These are phyloP conservation scores for Colletotrichum nymphaeae DNA, from an alignment of 2,329 filamentous ascomycete genomes.

Conservation along the genomic window DNA sequence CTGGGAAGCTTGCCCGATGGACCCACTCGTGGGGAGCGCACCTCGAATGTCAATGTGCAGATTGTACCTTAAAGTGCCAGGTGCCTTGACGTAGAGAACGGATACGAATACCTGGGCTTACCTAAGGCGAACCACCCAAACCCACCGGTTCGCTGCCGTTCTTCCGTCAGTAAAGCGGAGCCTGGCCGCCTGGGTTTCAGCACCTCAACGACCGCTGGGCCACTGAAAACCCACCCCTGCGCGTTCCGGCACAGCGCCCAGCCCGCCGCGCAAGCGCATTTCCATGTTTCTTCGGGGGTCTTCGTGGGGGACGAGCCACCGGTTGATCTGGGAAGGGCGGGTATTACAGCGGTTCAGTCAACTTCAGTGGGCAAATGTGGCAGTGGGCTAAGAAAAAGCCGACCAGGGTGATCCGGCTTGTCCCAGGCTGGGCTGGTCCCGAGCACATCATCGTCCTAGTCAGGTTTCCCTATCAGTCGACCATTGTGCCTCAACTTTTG, in stretches of 20 bases:
- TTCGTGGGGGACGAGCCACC: not conserved
- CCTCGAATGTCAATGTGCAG: not conserved
- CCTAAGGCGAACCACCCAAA: not conserved
- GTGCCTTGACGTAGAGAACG: not conserved
- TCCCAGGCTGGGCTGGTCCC: conserved; percentile 27
- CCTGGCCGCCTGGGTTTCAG: conserved; percentile 22
- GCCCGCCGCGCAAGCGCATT: conserved; percentile 18
- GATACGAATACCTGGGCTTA: not conserved
- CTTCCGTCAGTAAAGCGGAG: conserved; percentile 11
- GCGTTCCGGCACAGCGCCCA: conserved; percentile 24
- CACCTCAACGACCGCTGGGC: not conserved
- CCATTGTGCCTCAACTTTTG: conserved; percentile 5
- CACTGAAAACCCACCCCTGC: conserved; percentile 24
- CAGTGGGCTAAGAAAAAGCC: not conserved
- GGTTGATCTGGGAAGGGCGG: conserved; percentile 1
- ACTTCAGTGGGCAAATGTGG: not conserved
- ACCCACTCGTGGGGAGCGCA: not conserved
- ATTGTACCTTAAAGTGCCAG: not conserved
- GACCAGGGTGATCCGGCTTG: conserved; percentile 30
- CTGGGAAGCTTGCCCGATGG: not conserved
- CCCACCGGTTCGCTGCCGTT: not conserved
- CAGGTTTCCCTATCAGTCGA: conserved; percentile 20
- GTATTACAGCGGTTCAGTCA: not conserved
- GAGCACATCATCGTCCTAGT: conserved; percentile 33
- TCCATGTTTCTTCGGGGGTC: not conserved